Conservation (phyloP, 768 basidiomycete genomes). For the Artomyces pyxidatus region DNA sequence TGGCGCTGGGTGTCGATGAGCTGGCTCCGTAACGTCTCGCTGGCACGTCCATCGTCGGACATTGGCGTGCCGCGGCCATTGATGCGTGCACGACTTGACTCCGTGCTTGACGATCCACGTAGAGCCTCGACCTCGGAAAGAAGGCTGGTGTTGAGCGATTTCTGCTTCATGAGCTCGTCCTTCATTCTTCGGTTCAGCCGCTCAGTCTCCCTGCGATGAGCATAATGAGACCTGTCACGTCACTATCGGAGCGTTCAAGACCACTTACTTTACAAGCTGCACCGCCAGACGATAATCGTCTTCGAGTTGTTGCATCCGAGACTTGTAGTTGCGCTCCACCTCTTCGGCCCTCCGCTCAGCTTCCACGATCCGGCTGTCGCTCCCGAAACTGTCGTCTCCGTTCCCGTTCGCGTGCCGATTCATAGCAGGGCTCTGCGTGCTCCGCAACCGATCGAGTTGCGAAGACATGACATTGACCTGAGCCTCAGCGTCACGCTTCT, state of each 20-base stretch:
- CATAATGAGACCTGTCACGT: constrained; percentile 14
- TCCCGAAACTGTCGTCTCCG: constrained; percentile 20
- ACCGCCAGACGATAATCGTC: constrained; percentile 95
- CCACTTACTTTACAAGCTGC: constrained; percentile 87
- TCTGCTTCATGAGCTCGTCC: constrained; percentile 90
- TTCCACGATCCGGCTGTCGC: constrained; percentile 47
- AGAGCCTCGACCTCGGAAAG: constrained; percentile 76
- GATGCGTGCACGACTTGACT: constrained; percentile 40
- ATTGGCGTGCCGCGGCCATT: constrained; percentile 78
- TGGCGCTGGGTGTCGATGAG: constrained; percentile 75
- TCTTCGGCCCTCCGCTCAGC: constrained; percentile 76
- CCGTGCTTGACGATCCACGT: constrained; percentile 48
- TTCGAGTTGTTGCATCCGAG: constrained; percentile 82
- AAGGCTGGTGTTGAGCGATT: constrained; percentile 66
- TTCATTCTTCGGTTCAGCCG: constrained; percentile 97
- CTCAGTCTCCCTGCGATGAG: constrained; percentile 71
- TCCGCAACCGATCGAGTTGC: constrained; percentile 59
- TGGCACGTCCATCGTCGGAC: constrained; percentile 50
- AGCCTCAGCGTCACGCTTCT: constrained; percentile 68
- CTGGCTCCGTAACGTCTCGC: constrained; percentile 59
- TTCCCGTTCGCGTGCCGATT: constrained; percentile 28
- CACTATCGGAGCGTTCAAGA: constrained; percentile 15
- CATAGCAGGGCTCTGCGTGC: constrained; percentile 43
- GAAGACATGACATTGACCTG: constrained; percentile 56
- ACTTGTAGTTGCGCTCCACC: constrained; percentile 69